Percentiles rank a stretch among this genome's conserved stretches.
These are phyloP conservation scores for Hypoxylon sp. DNA, from an alignment of 2,329 filamentous ascomycete species.

Conservation along the genomic window DNA sequence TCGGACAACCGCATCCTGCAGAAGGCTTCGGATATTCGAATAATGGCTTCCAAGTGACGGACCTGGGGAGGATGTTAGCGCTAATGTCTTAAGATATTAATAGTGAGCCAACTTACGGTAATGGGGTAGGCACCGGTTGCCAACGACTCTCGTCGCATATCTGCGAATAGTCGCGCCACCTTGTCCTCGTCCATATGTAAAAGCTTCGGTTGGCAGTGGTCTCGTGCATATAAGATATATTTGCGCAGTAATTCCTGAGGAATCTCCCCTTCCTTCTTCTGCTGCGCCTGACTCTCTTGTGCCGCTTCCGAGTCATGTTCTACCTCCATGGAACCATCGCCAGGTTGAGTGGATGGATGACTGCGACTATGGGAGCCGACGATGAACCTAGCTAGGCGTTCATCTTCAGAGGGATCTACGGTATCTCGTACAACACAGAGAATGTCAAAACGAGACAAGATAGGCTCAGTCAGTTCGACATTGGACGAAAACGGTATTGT, in stretches of 20 bases:
- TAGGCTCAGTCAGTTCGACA: constrained; percentile 96
- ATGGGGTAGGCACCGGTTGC: constrained; percentile 98
- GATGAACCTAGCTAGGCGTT: constrained; percentile 93
- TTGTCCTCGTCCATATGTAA: constrained; percentile 99
- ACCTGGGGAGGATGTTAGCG: constrained; percentile 70
- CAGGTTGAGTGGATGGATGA: constrained; percentile 72
- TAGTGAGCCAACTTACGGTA: constrained; percentile 76
- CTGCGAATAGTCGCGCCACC: constrained; percentile 91
- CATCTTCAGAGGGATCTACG: constrained; percentile 92
- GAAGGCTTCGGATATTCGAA: constrained; percentile 94
- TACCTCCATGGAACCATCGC: constrained; percentile 71
- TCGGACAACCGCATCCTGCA: constrained; percentile 98
- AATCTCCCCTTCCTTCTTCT: constrained; percentile 76
- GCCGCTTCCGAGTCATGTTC: constrained; percentile 67
- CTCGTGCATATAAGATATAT: constrained; percentile 95
- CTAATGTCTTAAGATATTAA: not conserved
- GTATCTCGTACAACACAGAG: constrained; percentile 96
- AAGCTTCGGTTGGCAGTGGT: constrained; percentile 90
- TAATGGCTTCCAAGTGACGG: constrained; percentile 97
- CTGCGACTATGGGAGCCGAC: constrained; percentile 94
- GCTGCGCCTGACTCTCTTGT: constrained; percentile 51
- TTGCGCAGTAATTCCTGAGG: constrained; percentile 92
- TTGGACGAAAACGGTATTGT: constrained; percentile 97
- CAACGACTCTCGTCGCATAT: constrained; percentile 93
- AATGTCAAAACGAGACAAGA: constrained; percentile 97